These are phyloP conservation scores for Penicillium verrucosum DNA, from an alignment of 2,329 filamentous ascomycete species.

Conservation along the genomic window DNA sequence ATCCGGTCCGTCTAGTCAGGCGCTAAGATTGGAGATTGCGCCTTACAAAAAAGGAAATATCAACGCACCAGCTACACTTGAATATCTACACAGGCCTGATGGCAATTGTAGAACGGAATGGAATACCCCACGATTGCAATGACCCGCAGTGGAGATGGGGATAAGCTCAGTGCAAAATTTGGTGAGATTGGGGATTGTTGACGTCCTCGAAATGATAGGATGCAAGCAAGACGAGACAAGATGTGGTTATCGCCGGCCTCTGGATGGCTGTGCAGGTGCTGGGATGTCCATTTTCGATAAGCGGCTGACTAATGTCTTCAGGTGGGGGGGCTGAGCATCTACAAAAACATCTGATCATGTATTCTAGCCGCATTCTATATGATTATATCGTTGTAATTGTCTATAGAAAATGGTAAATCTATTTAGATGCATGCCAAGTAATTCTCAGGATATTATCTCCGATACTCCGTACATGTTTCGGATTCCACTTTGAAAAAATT, in stretches of 20 bases:
- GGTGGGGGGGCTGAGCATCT: neutral
- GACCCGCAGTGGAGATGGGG: slow-evolving; percentile 22
- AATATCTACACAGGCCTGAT: slow-evolving; percentile 12
- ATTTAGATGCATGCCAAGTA: neutral
- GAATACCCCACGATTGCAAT: slow-evolving; percentile 18
- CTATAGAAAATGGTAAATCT: too few species aligned
- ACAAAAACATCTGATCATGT: too few species aligned
- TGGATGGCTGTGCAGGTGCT: slow-evolving; percentile 16
- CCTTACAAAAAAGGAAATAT: neutral
- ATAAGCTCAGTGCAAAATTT: neutral
- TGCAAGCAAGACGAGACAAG: neutral
- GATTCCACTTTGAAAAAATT: neutral
- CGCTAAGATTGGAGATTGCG: neutral
- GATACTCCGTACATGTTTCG: neutral
- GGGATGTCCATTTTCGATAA: slow-evolving; percentile 3
- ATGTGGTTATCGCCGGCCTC: slow-evolving; percentile 20
- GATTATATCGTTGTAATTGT: neutral
- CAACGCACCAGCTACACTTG: neutral
- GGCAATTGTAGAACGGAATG: slow-evolving; percentile 6
- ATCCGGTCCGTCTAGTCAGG: neutral
- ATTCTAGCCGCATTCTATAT: neutral
- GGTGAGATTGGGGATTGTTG: slow-evolving; percentile 1
- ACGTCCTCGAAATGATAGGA: slow-evolving; percentile 17
- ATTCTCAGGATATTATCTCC: neutral
- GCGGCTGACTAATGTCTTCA: slow-evolving; percentile 5